Base-by-base conservation (phyloP, 2,329 filamentous ascomycete genomes). In the Neocucurbitaria cava region DNA sequence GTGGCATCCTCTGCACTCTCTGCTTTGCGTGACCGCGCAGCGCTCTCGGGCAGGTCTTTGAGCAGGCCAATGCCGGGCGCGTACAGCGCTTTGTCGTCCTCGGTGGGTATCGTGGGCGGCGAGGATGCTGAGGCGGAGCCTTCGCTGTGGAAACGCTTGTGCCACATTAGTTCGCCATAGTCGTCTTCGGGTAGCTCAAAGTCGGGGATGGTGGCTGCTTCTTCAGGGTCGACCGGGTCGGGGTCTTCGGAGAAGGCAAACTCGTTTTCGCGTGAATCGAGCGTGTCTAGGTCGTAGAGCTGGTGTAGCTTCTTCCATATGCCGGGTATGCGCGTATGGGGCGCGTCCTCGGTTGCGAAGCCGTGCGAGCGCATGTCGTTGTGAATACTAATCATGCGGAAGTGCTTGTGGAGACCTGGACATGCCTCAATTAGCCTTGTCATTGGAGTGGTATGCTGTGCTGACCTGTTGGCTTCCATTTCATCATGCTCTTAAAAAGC, bases 391-490 rank as follows among this genome's bases (percentile, higher is more conserved):
- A 76, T 73, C 64, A 89, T 84, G 17, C 84, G 84, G 3, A 87
- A 78, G 24, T 83, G 78, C 28, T 80, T 74, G 71, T 87, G 87
- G 70, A 88, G 84, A 44, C 81, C 81, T 38, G 38, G 79, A 80
- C 18, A 35, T 35, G 1, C 11, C 51, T 63, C 42, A 59, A 35
- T 30, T 3, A 13, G 35, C 36, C 3, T 21, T 18, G 13, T 26
- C 10, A 18, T 13, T 17, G 24, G 4, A 3, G 1, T n/a, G 3
- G 3, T 1, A 5, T 11, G 6, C 2, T 18, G 2, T 8, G 2
- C 50, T 9, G 40, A 72, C 92, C 94, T 36, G 94, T 94, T n/a
- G 95, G 95, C 74, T 99, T 99, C 89, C 91, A 96, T 71, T 88
- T 85, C 61, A 98, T 93, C 63, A 98, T 89, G 47, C 88, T 92